Base-by-base conservation (phyloP, 345 rosid genomes). In the Eutrema japonicum region DNA sequence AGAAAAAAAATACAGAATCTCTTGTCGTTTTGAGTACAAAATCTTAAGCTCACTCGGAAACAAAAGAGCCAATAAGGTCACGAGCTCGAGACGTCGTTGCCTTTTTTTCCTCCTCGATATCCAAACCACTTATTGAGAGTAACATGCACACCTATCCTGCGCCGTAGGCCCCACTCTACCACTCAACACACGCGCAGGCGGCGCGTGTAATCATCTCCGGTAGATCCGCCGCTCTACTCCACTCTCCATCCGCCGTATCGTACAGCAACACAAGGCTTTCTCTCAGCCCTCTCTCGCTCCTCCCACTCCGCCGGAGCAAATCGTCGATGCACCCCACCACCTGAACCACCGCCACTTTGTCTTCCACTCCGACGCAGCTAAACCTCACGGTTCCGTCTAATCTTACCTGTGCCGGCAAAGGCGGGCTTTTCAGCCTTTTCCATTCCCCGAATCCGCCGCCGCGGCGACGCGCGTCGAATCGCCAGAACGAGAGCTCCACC, bases 401-500 rank as follows among this genome's bases (percentile, higher is more conserved):
- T 14, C 95, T 71, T 18, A 85, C 88, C 13, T 88, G 94, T 0
- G 87, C 78, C 4, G 94, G 91, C n/a, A 93, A 64, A 18, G 97
- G 96, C 7, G 98, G 98, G 1, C 85, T 83, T 77, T 70, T 88
- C 51, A 91, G 72, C 75, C 96, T 79, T n/a, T 68, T 54, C 98
- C 98, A 93, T 76, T 84, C 91, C 4, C 97, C 97, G 5, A 91
- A 91, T 5, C 77, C 81, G 1, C 77, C 77, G 0, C 78, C 75
- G 1, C 70, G 38, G 6, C 79, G 79, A 50, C 72, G 72, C 5
- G 74, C 98, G 71, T 88, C 84, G 80, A 89, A 88, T 36, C 90
- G 55, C 97, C 96, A 93, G 43, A 93, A 93, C 2, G 98, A 88
- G 4, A 91, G 87, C 84, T 91, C 97, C 68, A 93, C 92, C 47